A percentile compares a stretch with the other conserved stretches of the same genome.
Evolutionary conservation across 345 rosid genomes (phyloP).

Genomic region (Populus davidiana): DNA sequence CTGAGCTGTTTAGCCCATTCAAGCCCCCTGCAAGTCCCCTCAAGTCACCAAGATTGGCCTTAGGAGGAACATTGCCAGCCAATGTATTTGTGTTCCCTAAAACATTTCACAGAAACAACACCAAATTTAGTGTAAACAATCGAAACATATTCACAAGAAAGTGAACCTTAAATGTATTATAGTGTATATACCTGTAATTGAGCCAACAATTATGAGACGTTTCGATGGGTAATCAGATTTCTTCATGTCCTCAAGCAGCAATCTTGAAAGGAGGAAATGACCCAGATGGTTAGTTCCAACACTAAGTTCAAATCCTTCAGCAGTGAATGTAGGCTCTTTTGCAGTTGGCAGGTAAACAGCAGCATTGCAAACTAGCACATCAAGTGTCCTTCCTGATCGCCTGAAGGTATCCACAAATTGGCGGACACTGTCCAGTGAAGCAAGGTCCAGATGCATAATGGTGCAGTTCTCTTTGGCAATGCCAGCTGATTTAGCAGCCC

Average conservation of each 20-base stretch:
- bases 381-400: slow-evolving; percentile 64
- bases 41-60: slow-evolving; percentile 90
- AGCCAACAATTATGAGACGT: slow-evolving; percentile 90
- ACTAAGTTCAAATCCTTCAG: slow-evolving; percentile 93
- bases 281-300: slow-evolving; percentile 98
- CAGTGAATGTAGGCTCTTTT: slow-evolving; percentile 82
- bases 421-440: slow-evolving; percentile 86
- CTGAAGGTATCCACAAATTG: slow-evolving; percentile 71
- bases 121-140: slow-evolving; percentile 1
- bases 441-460: slow-evolving; percentile 88
- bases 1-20: slow-evolving; percentile 62
- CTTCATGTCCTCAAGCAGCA: slow-evolving; percentile 73
- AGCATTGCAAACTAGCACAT: slow-evolving; percentile 91
- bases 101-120: slow-evolving; percentile 1
- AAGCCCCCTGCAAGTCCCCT: slow-evolving; percentile 88
- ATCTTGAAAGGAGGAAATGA: slow-evolving; percentile 78
- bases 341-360: slow-evolving; percentile 92
- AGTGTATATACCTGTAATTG: slow-evolving; percentile 69
- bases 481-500: slow-evolving; percentile 83
- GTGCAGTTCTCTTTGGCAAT: slow-evolving; percentile 77
- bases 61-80: slow-evolving; percentile 98
- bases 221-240: slow-evolving; percentile 83
- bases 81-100: slow-evolving; percentile 90
- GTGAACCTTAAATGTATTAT: background rate
- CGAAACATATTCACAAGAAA: background rate